A percentile compares a stretch with the other conserved stretches of the same genome.
Evolutionary conservation across 495 filamentous ascomycete species (phyloP).

Genomic region (Penicillium desertorum): DNA sequence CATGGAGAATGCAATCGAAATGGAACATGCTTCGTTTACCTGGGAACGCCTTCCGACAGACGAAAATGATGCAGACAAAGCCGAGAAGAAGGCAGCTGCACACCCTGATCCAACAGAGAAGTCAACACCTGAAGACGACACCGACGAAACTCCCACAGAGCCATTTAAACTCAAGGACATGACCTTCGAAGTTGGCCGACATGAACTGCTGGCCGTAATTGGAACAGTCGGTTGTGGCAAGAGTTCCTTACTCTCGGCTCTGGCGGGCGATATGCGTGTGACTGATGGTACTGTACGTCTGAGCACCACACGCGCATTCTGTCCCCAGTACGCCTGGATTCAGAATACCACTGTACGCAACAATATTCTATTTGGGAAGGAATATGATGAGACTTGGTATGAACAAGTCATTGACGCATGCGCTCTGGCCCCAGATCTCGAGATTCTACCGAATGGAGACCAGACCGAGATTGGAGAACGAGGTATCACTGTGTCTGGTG

Average conservation of each 20-base stretch:
- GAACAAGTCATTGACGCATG: slow-evolving; percentile 57
- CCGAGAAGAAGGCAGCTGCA: slow-evolving; percentile 38
- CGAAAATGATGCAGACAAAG: slow-evolving; percentile 51
- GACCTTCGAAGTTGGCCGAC: slow-evolving; percentile 69
- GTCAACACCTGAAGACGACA: slow-evolving; percentile 30
- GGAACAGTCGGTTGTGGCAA: slow-evolving; percentile 91
- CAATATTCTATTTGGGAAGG: slow-evolving; percentile 89
- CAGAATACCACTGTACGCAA: slow-evolving; percentile 83
- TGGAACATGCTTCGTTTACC: slow-evolving; percentile 78
- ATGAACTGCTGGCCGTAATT: slow-evolving; percentile 88
- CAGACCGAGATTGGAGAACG: slow-evolving; percentile 60
- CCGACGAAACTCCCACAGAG: slow-evolving; percentile 57
- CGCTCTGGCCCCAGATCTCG: slow-evolving; percentile 56
- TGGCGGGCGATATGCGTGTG: slow-evolving; percentile 92
- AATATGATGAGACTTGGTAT: slow-evolving; percentile 53
- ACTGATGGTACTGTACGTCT: slow-evolving; percentile 70
- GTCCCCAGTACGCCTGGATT: slow-evolving; percentile 97
- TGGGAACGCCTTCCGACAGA: slow-evolving; percentile 81
- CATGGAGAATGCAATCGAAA: slow-evolving; percentile 65
- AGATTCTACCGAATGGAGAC: slow-evolving; percentile 56
- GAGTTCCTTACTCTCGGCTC: slow-evolving; percentile 81
- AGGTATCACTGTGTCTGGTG: slow-evolving; percentile 65
- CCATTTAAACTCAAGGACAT: slow-evolving; percentile 82
- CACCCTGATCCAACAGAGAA: slow-evolving; percentile 27
- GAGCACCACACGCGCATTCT: slow-evolving; percentile 80